These are phyloP conservation scores for Herpomyces periplanetae DNA, from an alignment of 2,329 filamentous ascomycete genomes.

Conservation along the genomic window DNA sequence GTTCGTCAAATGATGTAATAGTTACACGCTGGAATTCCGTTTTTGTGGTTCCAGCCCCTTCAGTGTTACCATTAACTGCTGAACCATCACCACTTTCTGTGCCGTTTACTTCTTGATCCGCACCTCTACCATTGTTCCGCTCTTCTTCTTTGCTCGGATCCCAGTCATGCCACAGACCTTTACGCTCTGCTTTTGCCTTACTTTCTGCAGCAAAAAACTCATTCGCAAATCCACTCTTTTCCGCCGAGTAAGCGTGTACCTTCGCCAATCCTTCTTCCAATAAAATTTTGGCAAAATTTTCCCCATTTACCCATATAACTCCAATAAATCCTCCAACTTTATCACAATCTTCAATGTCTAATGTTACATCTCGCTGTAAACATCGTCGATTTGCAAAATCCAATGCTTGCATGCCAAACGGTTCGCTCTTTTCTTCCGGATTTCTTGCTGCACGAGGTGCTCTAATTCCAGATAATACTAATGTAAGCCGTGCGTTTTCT, in stretches of 20 bases:
- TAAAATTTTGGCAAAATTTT: conserved; percentile 72
- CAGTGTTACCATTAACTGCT: conserved; percentile 11
- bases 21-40: conserved; percentile 82
- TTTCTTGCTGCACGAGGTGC: conserved; percentile 54
- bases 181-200: conserved; percentile 51
- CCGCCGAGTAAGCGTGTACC: conserved; percentile 75
- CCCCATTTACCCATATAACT: conserved; percentile 59
- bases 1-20: conserved; percentile 47
- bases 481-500: conserved; percentile 70
- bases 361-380: conserved; percentile 77
- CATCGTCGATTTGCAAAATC: conserved; percentile 60
- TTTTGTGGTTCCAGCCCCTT: conserved; percentile 11
- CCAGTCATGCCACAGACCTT: conserved; percentile 73
- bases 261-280: conserved; percentile 75
- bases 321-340: conserved; percentile 94
- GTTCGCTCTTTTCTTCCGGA: conserved; percentile 42
- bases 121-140: no score
- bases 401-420: conserved; percentile 72
- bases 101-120: conserved; percentile 11
- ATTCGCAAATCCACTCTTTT: conserved; percentile 57
- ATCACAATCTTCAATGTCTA: conserved; percentile 75
- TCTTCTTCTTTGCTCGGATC: conserved; percentile 51
- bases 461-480: conserved; percentile 70
- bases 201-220: conserved; percentile 63
- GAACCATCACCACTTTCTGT: conserved; percentile 9